Base-by-base conservation (phyloP, 805 yeast species). In the Candida pseudofarinosa region DNA sequence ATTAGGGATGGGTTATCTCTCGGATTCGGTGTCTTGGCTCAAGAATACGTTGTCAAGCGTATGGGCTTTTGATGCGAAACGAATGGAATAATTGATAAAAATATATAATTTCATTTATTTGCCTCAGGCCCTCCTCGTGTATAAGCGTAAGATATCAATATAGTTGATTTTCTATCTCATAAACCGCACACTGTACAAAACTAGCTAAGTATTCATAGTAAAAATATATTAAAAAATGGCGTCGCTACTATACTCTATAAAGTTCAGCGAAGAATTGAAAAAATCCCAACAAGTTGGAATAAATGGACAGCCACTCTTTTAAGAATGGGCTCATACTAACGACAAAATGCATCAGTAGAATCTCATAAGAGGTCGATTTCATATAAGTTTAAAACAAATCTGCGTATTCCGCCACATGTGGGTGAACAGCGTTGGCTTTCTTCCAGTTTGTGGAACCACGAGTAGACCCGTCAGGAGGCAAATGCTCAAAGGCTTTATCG, bases 21-120 rank as follows among this genome's bases (percentile, higher is more conserved):
- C 48, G 73, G 88, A 14, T 78, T 93, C 50, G 98, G 97, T 14
- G 84, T 87, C 1, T 69, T 88, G 28, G 96, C 97, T 1, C 98
- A 93, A 62, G 79, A 82, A 56, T 93, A 93, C 60, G 95, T 93
- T 37, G 81, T 90, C 37, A 83, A 81, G 61, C 77, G 99, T 63
- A 93, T 93, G 95, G 93, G 90, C 1, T 69, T 74, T 35, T 77
- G 58, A 41, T 8, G 31, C 31, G 31, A n/a, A n/a, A n/a, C n/a
- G n/a, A n/a, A n/a, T 8, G 31, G 13, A 26, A 26, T 26, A 26
- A 8, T 8, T 13, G 31, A 26, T 8, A 26, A 26, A 13, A 13
- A 26, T 26, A 26, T 26, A 26, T 26, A 8, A 8, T 26, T 8
- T 26, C 31, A 26, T 26, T 26, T 26, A 13, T 13, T 8, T 26